Evolutionary conservation across 2,329 filamentous ascomycete genomes (phyloP).

Genomic region (Zymoseptoria brevis): DNA sequence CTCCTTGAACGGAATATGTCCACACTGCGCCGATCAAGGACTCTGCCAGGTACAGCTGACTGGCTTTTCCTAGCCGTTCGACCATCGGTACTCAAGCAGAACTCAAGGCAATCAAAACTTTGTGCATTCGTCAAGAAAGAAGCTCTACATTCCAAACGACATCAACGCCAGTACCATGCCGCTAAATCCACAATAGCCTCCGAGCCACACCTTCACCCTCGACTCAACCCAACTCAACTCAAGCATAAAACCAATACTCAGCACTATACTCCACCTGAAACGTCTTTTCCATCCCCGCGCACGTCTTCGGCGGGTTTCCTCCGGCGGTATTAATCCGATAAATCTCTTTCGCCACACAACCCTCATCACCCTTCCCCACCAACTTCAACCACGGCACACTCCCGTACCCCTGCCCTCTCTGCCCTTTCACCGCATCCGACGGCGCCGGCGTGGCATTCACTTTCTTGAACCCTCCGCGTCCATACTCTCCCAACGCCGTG

Average conservation of each 20-base stretch:
- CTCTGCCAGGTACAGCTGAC: neutral
- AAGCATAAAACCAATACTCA: constrained; percentile 59
- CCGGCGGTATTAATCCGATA: constrained; percentile 81
- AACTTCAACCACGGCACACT: constrained; percentile 80
- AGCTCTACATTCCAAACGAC: no score
- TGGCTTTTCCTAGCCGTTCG: neutral
- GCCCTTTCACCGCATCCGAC: constrained; percentile 49
- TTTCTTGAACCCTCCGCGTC: constrained; percentile 60
- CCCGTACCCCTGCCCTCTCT: constrained; percentile 49
- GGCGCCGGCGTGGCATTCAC: constrained; percentile 56
- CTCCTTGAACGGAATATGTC: neutral
- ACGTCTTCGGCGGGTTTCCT: constrained; percentile 66
- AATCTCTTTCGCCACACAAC: constrained; percentile 63
- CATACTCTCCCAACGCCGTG: constrained; percentile 41
- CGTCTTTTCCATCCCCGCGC: constrained; percentile 51
- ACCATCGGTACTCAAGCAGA: no score
- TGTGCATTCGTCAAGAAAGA: no score
- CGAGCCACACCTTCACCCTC: neutral
- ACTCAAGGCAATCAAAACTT: no score
- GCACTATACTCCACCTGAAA: constrained; percentile 77
- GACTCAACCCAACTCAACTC: neutral
- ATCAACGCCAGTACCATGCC: neutral
- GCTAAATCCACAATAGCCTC: neutral
- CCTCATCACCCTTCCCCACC: constrained; percentile 34
- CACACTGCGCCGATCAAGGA: neutral